Evolutionary conservation across 2,329 filamentous ascomycete genomes (phyloP).

Genomic region (Pseudogymnoascus sp.): DNA sequence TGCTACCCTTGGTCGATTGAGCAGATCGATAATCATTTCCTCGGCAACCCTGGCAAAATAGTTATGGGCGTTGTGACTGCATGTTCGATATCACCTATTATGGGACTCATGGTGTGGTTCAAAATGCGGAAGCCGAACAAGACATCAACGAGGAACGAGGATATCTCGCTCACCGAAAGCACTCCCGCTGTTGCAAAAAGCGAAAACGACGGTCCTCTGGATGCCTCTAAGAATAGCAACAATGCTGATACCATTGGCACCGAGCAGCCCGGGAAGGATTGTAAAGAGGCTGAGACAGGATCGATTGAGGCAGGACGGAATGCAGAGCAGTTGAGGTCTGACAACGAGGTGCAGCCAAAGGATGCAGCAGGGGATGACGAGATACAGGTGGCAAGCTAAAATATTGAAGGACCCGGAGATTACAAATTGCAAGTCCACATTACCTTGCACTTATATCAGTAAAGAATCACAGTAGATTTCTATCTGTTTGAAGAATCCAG

Average conservation of each 20-base stretch:
- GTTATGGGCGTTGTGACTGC: neutral
- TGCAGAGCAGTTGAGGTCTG: neutral
- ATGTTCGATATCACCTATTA: neutral
- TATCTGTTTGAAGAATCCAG: no score
- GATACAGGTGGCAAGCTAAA: neutral
- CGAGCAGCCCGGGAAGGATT: neutral
- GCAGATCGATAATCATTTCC: slow-evolving; percentile 25
- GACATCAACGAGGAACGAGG: neutral
- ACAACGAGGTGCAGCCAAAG: neutral
- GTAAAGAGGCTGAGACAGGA: neutral
- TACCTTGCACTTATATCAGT: no score
- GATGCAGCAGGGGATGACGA: neutral
- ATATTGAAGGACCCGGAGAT: neutral
- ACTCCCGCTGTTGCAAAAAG: neutral
- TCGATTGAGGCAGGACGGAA: neutral
- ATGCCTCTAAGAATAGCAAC: neutral
- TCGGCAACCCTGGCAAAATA: slow-evolving; percentile 9
- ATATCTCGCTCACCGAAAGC: neutral
- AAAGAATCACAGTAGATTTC: no score
- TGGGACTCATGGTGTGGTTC: neutral
- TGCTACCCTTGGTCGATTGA: slow-evolving; percentile 32
- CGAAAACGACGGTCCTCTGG: neutral
- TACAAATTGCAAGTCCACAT: no score
- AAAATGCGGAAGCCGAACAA: neutral
- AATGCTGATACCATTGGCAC: neutral